phyloP scores from a whole-genome alignment of 805 yeast genomes.

The Candida lessepsii region DNA sequence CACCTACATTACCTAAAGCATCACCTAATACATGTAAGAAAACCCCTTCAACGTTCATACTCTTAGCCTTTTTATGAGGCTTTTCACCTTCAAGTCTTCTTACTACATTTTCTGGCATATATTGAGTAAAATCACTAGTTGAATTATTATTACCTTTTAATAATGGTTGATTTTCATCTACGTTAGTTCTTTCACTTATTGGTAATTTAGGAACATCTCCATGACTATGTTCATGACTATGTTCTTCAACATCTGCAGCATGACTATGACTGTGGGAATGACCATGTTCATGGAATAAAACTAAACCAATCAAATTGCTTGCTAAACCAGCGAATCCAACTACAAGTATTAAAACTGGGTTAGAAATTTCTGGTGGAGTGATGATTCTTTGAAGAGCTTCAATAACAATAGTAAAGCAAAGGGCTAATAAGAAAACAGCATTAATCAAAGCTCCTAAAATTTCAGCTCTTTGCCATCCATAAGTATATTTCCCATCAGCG shows the following conservation, averaged over 20 bases:
- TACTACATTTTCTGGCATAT: conserved; percentile 49
- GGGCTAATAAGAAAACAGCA: conserved; percentile 88
- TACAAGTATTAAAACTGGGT: conserved; percentile 75
- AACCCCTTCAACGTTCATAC: conserved; percentile 97
- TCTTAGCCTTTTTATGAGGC: conserved; percentile 43
- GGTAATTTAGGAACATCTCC: conserved; percentile 10
- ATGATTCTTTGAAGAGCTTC: conserved; percentile 91
- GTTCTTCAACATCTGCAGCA: conserved; percentile 17
- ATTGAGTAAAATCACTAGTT: conserved; percentile 26
- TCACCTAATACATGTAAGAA: conserved; percentile 94
- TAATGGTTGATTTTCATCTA: conserved; percentile 4
- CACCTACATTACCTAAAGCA: conserved; percentile 94
- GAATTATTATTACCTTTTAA: conserved; percentile 7
- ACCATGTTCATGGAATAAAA: conserved; percentile 79
- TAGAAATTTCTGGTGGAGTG: conserved; percentile 72
- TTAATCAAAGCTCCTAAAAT: conserved; percentile 92
- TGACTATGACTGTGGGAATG: conserved; percentile 43
- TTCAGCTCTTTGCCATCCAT: conserved; percentile 98
- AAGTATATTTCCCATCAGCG: conserved; percentile 87
- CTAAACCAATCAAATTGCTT: conserved; percentile 80
- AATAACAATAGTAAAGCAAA: conserved; percentile 86
- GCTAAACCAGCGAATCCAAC: conserved; percentile 84
- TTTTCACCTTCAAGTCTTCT: conserved; percentile 28
- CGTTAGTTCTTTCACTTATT: conserved; percentile 1
- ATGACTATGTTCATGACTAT: conserved; percentile 24